Conservation (phyloP, 2,329 filamentous ascomycete species). For the Hyphodiscus sp. region DNA sequence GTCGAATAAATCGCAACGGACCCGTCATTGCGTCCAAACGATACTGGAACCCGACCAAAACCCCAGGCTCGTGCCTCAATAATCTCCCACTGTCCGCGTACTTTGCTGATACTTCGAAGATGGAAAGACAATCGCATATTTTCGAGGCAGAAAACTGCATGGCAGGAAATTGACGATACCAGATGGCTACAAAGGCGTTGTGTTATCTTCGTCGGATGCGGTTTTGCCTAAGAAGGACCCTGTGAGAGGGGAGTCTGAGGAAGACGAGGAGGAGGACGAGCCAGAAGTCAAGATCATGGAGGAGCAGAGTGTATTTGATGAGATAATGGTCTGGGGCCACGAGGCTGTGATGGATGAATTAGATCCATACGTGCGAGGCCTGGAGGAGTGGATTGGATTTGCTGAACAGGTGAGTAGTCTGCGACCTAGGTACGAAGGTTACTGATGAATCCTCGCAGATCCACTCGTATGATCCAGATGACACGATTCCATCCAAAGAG, state of each 20-base stretch:
- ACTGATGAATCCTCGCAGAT: neutral
- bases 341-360: slow-evolving; percentile 56
- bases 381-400: slow-evolving; percentile 76
- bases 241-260: slow-evolving; percentile 24
- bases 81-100: slow-evolving; percentile 1
- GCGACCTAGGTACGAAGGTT: neutral
- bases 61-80: neutral
- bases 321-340: slow-evolving; percentile 79
- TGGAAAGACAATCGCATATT: slow-evolving; percentile 52
- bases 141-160: slow-evolving; percentile 73
- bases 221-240: slow-evolving; percentile 25
- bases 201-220: slow-evolving; percentile 45
- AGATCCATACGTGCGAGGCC: slow-evolving; percentile 66
- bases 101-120: slow-evolving; percentile 32
- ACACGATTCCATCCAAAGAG: neutral
- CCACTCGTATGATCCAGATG: neutral
- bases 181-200: slow-evolving; percentile 60
- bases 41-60: slow-evolving; percentile 61
- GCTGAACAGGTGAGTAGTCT: slow-evolving; percentile 52
- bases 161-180: slow-evolving; percentile 64
- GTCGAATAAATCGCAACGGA: slow-evolving; percentile 73
- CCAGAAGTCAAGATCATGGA: slow-evolving; percentile 52
- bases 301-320: slow-evolving; percentile 61
- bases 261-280: slow-evolving; percentile 40
- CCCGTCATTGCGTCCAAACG: slow-evolving; percentile 54